These are phyloP conservation scores for Suillus sp. DNA, from an alignment of 768 basidiomycete species.

Conservation along the genomic window DNA sequence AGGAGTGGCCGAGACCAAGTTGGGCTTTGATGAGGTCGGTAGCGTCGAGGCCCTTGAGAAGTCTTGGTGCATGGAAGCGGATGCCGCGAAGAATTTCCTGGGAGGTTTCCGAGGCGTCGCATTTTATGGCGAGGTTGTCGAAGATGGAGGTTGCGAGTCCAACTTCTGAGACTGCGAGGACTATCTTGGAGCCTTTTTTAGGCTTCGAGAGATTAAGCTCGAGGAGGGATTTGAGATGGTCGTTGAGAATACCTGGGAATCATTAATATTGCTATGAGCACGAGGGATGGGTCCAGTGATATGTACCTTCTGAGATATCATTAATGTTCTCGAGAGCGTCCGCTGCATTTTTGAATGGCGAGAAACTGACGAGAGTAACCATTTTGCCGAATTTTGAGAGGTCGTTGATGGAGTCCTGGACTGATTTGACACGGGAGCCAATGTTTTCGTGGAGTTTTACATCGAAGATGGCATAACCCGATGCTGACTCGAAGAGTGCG, in stretches of 20 bases:
- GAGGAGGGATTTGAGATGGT: constrained; percentile 78
- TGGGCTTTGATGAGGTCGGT: constrained; percentile 92
- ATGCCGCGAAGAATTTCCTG: constrained; percentile 91
- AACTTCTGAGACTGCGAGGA: constrained; percentile 79
- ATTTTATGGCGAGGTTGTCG: constrained; percentile 58
- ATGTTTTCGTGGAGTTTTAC: constrained; percentile 86
- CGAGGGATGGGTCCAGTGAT: background rate
- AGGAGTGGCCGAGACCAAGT: constrained; percentile 95
- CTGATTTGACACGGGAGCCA: constrained; percentile 71
- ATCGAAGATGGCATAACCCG: constrained; percentile 92
- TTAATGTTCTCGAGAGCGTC: constrained; percentile 95
- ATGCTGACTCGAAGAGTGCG: constrained; percentile 90
- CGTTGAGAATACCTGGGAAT: constrained; percentile 75
- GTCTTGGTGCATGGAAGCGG: constrained; percentile 85
- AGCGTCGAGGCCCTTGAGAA: constrained; percentile 85
- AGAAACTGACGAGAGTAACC: constrained; percentile 88
- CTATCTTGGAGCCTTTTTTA: constrained; percentile 66
- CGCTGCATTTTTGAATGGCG: constrained; percentile 91
- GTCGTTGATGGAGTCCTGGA: constrained; percentile 87
- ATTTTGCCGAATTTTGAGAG: constrained; percentile 89
- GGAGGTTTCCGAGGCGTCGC: constrained; percentile 79
- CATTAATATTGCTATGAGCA: constrained; percentile 7
- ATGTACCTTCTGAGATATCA: constrained; percentile 91
- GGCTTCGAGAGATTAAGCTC: constrained; percentile 86
- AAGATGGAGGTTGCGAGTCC: constrained; percentile 78